Percentiles rank a stretch among this genome's conserved stretches.
Evolutionary conservation across 129 eudicot genomes (phyloP).

Genomic region (Pseudognaphalium luteoalbum): DNA sequence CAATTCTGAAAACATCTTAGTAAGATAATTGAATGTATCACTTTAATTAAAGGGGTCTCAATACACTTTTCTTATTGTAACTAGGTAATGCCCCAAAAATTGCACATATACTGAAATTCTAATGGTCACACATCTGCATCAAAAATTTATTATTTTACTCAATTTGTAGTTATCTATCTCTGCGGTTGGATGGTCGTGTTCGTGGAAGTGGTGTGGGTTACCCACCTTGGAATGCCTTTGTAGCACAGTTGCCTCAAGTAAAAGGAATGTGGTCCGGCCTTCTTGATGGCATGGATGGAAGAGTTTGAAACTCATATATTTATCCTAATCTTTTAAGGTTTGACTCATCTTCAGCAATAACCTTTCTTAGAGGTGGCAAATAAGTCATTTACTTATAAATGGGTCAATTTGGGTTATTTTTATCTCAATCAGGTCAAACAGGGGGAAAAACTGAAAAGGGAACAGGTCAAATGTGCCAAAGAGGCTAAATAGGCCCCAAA

Average conservation of each 20-base stretch:
- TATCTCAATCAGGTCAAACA: slow-evolving; percentile 2
- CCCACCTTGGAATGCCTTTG: slow-evolving; percentile 99
- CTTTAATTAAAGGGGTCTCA: neutral
- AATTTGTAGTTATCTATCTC: slow-evolving; percentile 65
- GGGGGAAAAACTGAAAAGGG: neutral
- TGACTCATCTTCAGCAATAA: slow-evolving; percentile 20
- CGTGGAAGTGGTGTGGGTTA: slow-evolving; percentile 98
- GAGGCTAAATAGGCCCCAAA: neutral
- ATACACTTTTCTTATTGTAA: neutral
- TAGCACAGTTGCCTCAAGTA: slow-evolving; percentile 85
- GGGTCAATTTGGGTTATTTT: neutral
- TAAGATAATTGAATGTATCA: neutral
- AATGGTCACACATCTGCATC: slow-evolving; percentile 2
- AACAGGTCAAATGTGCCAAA: neutral
- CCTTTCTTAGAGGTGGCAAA: neutral
- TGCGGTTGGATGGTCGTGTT: slow-evolving; percentile 87
- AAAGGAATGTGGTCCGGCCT: slow-evolving; percentile 97
- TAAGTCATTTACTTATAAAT: neutral
- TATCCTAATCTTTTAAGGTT: slow-evolving; percentile 35
- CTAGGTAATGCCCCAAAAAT: neutral
- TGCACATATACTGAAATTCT: neutral
- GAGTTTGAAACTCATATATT: slow-evolving; percentile 47
- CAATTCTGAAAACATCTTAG: neutral
- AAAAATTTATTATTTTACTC: neutral
- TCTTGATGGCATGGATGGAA: slow-evolving; percentile 97